Conservation (phyloP, 169 alveolate genomes). For the Eimeria necatrix region DNA sequence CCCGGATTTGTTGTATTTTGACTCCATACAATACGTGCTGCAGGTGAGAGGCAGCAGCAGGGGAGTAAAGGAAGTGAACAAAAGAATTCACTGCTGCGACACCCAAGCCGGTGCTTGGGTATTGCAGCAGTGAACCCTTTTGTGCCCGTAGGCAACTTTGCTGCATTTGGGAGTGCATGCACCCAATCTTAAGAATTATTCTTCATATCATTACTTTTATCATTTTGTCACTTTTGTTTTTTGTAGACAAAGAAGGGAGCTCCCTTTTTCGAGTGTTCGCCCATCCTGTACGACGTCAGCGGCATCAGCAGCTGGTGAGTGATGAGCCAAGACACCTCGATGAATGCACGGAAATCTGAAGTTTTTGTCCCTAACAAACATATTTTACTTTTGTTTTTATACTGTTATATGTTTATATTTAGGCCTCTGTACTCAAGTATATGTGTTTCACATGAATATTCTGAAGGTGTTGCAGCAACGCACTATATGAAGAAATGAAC, state of each 20-base stretch:
- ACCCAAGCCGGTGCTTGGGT: too few relatives aligned
- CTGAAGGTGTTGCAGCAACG: neutral
- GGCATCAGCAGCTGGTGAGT: conserved; percentile 82
- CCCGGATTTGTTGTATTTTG: conserved; percentile 64
- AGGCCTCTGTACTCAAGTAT: neutral
- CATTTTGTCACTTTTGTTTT: neutral
- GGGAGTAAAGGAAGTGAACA: neutral
- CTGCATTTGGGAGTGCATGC: too few relatives aligned
- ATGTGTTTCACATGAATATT: neutral
- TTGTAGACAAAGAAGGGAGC: conserved; percentile 80
- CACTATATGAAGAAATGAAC: too few relatives aligned
- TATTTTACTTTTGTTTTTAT: neutral
- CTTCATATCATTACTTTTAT: neutral
- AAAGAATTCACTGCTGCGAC: neutral
- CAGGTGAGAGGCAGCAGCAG: conserved; percentile 61
- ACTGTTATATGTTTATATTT: neutral
- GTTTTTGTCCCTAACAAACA: neutral
- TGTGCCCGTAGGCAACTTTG: too few relatives aligned
- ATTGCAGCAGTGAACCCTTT: too few relatives aligned
- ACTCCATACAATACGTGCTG: conserved; percentile 57
- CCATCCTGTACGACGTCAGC: conserved; percentile 83
- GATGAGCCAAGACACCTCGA: neutral
- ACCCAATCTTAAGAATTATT: too few relatives aligned
- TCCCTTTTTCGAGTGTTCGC: conserved; percentile 83
- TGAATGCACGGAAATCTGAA: neutral